phyloP scores from a whole-genome alignment of 1,284 basidiomycete species.

The Somion occarium region DNA sequence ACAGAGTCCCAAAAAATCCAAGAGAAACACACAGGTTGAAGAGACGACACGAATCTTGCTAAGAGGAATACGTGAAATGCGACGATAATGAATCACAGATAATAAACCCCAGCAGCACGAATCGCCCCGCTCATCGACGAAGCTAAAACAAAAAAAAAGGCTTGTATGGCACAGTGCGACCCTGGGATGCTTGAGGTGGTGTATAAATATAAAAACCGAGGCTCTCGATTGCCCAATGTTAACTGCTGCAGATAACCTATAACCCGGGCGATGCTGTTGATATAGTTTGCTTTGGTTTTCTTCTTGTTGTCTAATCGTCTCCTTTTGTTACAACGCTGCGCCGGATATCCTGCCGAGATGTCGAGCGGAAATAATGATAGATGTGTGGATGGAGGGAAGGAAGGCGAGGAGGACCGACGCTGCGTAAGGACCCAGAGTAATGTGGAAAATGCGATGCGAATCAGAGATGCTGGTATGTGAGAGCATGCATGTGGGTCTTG shows the following conservation, averaged over 20 bases:
- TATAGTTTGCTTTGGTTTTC: conserved; percentile 22
- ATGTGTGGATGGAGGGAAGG: conserved; percentile 16
- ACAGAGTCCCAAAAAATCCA: conserved; percentile 3
- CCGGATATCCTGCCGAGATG: conserved; percentile 16
- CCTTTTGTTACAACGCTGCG: conserved; percentile 31
- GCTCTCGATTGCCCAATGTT: background rate
- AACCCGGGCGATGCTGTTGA: background rate
- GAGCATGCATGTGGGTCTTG: conserved; percentile 36
- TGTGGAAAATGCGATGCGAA: background rate
- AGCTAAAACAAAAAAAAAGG: background rate
- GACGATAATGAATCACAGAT: conserved; percentile 14
- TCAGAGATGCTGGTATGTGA: conserved; percentile 29
- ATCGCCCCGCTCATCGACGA: conserved; percentile 19
- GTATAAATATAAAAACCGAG: conserved; percentile 36
- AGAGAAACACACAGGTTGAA: conserved; percentile 12
- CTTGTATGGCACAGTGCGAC: background rate
- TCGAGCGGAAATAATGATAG: conserved; percentile 16
- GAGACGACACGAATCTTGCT: conserved; percentile 13
- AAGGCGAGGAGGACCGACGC: conserved; percentile 26
- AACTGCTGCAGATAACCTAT: conserved; percentile 15
- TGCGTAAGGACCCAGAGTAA: background rate
- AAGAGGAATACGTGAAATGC: conserved; percentile 22
- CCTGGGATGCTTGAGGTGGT: conserved; percentile 12
- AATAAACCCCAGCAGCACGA: conserved; percentile 25
- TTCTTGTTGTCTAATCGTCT: conserved; percentile 27